A percentile compares a stretch with the other conserved stretches of the same genome.
These are phyloP conservation scores for Cercospora citrullina DNA, from an alignment of 2,329 filamentous ascomycete genomes.

Conservation along the genomic window DNA sequence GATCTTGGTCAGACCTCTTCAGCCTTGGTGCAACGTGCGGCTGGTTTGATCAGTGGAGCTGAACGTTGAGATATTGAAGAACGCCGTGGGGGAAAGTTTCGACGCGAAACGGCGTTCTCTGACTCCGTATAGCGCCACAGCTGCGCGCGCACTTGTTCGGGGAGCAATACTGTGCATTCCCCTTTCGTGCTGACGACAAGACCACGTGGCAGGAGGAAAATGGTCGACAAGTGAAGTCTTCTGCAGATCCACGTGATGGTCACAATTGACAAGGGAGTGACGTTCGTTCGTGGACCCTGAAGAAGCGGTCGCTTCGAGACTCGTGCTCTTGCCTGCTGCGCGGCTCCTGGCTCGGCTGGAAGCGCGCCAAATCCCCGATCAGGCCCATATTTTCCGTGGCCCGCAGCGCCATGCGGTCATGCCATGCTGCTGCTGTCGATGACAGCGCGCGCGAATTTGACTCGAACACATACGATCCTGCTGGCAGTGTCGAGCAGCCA, in stretches of 20 bases:
- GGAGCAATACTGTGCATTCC: not conserved
- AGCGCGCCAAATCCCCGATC: conserved; percentile 3
- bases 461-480: not conserved
- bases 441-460: not conserved
- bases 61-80: not conserved
- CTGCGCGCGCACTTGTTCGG: not conserved
- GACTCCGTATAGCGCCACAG: not conserved
- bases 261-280: not conserved
- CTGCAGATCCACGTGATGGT: not conserved
- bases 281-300: not conserved
- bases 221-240: not conserved
- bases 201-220: not conserved
- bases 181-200: not conserved
- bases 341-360: not conserved
- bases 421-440: not conserved
- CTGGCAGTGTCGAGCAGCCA: not conserved
- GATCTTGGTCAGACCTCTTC: not conserved
- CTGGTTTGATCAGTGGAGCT: not conserved
- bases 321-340: not conserved
- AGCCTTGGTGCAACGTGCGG: not conserved
- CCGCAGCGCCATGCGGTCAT: not conserved
- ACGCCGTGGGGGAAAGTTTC: not conserved
- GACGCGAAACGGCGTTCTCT: not conserved
- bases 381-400: not conserved
- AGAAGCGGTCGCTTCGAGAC: not conserved